These are phyloP conservation scores for Insectozyma bohioensis DNA, from an alignment of 1,139 yeast species.

Conservation along the genomic window DNA sequence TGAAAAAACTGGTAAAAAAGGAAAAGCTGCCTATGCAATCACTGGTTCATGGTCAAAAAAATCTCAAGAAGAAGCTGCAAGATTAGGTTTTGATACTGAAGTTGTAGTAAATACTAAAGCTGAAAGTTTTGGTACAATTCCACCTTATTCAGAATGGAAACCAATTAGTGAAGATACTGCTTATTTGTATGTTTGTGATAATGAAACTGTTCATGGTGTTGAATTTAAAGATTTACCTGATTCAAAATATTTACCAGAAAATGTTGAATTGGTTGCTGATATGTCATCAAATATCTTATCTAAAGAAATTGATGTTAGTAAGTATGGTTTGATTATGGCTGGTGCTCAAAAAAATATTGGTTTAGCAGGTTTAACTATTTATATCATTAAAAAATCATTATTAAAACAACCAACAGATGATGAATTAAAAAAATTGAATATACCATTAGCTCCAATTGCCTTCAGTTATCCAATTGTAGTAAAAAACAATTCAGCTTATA, in stretches of 20 bases:
- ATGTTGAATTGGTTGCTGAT: slow-evolving; percentile 84
- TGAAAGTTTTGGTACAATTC: slow-evolving; percentile 67
- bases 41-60: slow-evolving; percentile 95
- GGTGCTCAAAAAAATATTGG: slow-evolving; percentile 99
- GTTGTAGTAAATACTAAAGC: slow-evolving; percentile 65
- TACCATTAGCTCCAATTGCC: slow-evolving; percentile 86
- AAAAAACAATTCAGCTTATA: slow-evolving; percentile 86
- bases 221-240: slow-evolving; percentile 66
- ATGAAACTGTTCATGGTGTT: slow-evolving; percentile 93
- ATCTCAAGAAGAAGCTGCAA: slow-evolving; percentile 78
- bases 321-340: slow-evolving; percentile 84
- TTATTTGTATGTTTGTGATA: slow-evolving; percentile 87
- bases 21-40: slow-evolving; percentile 82
- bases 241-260: slow-evolving; percentile 56
- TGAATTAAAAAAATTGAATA: slow-evolving; percentile 53
- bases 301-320: slow-evolving; percentile 72
- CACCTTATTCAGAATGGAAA: slow-evolving; percentile 64
- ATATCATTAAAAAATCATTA: slow-evolving; percentile 79
- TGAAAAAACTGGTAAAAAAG: slow-evolving; percentile 64
- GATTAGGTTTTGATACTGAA: slow-evolving; percentile 79
- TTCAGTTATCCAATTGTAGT: slow-evolving; percentile 85
- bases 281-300: slow-evolving; percentile 93
- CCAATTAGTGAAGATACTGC: slow-evolving; percentile 59
- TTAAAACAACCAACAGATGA: slow-evolving; percentile 67
- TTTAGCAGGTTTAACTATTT: slow-evolving; percentile 89